phyloP scores from a whole-genome alignment of 106 monocot genomes.

The Cymbidium sinense region DNA sequence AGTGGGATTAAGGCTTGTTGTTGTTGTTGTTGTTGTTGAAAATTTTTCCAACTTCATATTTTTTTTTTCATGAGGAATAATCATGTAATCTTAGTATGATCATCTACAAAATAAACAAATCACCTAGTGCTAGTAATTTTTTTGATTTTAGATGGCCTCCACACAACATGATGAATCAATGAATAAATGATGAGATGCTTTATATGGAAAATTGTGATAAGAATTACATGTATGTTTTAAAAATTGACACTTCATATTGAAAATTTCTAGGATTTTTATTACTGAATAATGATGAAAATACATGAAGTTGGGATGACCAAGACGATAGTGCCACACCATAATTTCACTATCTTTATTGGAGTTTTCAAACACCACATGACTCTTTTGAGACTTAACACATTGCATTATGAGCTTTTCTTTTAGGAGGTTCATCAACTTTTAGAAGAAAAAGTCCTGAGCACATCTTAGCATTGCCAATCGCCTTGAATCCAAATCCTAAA shows the following conservation, averaged over 20 bases:
- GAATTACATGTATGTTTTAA: slow-evolving; percentile 4
- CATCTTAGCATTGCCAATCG: slow-evolving; percentile 3
- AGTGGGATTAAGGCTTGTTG: no score
- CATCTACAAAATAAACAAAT: slow-evolving; percentile 4
- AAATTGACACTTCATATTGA: background rate
- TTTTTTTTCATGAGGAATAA: no score
- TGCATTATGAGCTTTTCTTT: slow-evolving; percentile 5
- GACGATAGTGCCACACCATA: no score
- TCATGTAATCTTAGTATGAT: background rate
- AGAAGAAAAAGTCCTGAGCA: slow-evolving; percentile 5
- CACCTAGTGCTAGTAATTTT: slow-evolving; percentile 2
- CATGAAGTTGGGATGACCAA: no score
- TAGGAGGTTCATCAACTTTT: background rate
- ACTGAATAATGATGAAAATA: no score
- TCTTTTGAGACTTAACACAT: background rate
- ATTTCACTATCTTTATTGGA: no score
- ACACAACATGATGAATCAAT: slow-evolving; percentile 1
- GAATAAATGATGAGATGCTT: slow-evolving; percentile 4
- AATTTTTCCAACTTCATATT: no score
- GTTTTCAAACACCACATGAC: no score
- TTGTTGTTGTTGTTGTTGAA: no score
- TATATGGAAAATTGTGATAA: background rate
- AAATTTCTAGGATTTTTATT: no score
- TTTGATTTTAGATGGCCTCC: background rate
- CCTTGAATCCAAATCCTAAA: background rate